Base-by-base conservation (phyloP, 83 land plant genomes). In the Picea abies region DNA sequence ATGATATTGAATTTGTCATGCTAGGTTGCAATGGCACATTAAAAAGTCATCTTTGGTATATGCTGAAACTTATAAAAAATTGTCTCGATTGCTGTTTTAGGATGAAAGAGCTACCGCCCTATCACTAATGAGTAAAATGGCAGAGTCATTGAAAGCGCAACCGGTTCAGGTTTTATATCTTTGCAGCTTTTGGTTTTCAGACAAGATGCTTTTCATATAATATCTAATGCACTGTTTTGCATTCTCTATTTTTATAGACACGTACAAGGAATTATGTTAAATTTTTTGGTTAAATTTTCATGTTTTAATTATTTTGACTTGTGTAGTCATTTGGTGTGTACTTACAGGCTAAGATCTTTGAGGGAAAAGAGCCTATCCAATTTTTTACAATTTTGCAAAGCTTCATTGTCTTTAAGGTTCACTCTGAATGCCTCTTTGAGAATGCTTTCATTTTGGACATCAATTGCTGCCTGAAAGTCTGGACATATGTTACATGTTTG, bases 291-390 rank as follows among this genome's bases (percentile, higher is more conserved):
- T 47, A 56, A 56, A 11, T 37, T 47, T 25, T 75, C 29, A 75
- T 15, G 25, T 75, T 23, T 12, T 15, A 22, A n/a, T 44, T 71
- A n/a, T 14, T 47, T n/a, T 75, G 78, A 56, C 49, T 75, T 75
- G 56, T 47, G 4, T 69, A 69, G 41, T 69, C 17, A 56, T 56
- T 56, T 56, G 4, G 16, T 60, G 32, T 60, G 29, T 26, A 19
- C 60, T 29, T 68, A 23, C 90, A 93, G 99, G 99, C 93, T 44
- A 87, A 86, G 25, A 82, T 96, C 23, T 84, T 89, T 86, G 96
- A 98, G 89, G 99, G 99, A 37, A 90, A 86, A 78, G 99, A 98
- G 80, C 96, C 99, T 5, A 77, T 90, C 49, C 94, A 89, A 64
- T 96, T 98, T 78, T 84, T 90, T 84, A 86, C 94, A 44, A 86